Evolutionary conservation across 2,329 filamentous ascomycete genomes (phyloP), one percentile per base, ranked within the genome.

Genomic region (Beauveria australis): DNA sequence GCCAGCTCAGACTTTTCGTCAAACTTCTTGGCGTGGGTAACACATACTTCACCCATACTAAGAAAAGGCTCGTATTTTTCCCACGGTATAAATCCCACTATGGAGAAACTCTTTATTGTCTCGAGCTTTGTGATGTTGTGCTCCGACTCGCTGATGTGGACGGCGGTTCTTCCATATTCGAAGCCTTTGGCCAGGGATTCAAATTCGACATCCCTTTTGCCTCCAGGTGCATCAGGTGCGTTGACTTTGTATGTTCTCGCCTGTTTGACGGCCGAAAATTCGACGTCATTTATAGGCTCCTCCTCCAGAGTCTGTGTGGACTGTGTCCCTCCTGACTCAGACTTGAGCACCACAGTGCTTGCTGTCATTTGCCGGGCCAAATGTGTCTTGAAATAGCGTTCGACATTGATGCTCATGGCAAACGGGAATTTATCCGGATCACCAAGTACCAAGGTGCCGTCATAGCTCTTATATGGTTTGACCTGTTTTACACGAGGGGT

Each of bases 141-240:
- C 67, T 99, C 93, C 0, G 89, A 89, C 66, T 92, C 87, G 65
- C 85, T 90, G 66, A 99, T 96, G 66, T 89, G 87, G 1, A 99
- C 93, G 2, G 90, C 91, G 0, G 93, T 97, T 61, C 92, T 84
- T 51, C 94, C 94, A 71, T 99, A 99, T 69, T 91, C 87, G 69
- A 93, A 99, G 0, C 94, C 94, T 71, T 92, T 96, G n/a, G 91
- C 91, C 43, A 99, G 80, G 18, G 91, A 84, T 16, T 96, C 92
- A 61, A 86, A 85, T 30, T 89, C 85, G 28, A 99, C 86, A 58
- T 96, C 91, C 59, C 81, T 82, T 74, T 93, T 96, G 14, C 89
- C 89, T 18, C 90, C 91, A 0, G 88, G 86, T 0, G 86, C 86
- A 44, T 82, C 78, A 5, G 88, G 82, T 63, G 97, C 90, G 43